Conservation (phyloP, 139 green algal genomes). For the Pleodorina starrii region DNA sequence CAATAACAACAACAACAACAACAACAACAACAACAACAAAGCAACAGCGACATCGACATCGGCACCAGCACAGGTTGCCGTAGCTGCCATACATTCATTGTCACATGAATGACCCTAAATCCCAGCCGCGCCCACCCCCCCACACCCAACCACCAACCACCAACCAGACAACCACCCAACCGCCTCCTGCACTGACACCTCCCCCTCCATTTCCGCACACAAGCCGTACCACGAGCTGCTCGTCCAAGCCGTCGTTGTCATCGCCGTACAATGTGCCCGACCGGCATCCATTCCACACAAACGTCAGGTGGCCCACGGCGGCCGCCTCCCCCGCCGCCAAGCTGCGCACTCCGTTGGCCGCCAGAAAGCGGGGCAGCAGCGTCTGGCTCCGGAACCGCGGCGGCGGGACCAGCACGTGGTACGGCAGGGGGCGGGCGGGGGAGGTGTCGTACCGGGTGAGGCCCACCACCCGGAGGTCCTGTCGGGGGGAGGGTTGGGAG, state of each 20-base stretch:
- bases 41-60: no score
- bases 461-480: conserved; percentile 84
- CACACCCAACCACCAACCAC: no score
- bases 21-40: no score
- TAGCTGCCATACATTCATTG: no score
- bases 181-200: no score
- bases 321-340: conserved; percentile 94
- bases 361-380: conserved; percentile 85
- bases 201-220: no score
- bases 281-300: conserved; percentile 97
- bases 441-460: conserved; percentile 98
- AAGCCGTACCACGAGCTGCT: conserved; percentile 79
- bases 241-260: conserved; percentile 89
- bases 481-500: not conserved
- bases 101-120: no score
- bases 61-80: no score
- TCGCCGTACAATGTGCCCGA: conserved; percentile 93
- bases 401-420: conserved; percentile 90
- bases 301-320: conserved; percentile 94
- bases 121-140: no score
- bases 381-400: conserved; percentile 76
- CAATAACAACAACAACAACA: no score
- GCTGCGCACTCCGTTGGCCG: conserved; percentile 84
- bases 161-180: no score
- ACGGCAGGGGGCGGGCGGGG: conserved; percentile 86